A percentile compares a stretch with the other conserved stretches of the same genome.
These are phyloP conservation scores for Tephrocybe sp. DNA, from an alignment of 768 basidiomycete species.

Conservation along the genomic window DNA sequence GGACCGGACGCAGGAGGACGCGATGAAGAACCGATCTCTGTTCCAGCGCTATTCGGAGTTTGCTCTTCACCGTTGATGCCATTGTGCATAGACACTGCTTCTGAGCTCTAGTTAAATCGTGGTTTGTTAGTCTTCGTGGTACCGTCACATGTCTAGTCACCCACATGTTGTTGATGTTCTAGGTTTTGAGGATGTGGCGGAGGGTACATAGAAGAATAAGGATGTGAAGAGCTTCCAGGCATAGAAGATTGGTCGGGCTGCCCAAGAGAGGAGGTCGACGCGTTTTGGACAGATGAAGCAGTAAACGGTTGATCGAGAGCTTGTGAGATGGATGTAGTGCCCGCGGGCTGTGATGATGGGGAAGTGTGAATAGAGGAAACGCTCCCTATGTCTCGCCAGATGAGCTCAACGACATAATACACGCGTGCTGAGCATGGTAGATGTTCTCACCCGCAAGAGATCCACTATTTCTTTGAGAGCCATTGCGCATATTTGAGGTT, in stretches of 20 bases:
- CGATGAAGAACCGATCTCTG: neutral
- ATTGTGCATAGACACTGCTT: too few species aligned
- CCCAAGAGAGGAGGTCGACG: constrained; percentile 12
- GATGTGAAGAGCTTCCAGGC: constrained; percentile 14
- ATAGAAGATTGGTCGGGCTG: constrained; percentile 11
- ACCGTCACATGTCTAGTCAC: too few species aligned
- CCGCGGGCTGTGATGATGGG: constrained; percentile 19
- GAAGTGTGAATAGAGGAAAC: constrained; percentile 25
- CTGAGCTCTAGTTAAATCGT: too few species aligned
- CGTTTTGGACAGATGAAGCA: too few species aligned
- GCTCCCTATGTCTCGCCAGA: constrained; percentile 9
- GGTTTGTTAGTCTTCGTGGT: too few species aligned
- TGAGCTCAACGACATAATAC: neutral
- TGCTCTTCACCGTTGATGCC: too few species aligned
- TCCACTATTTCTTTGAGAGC: constrained; percentile 15
- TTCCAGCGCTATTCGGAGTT: constrained; percentile 4
- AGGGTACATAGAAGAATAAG: constrained; percentile 19
- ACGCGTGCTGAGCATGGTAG: constrained; percentile 2
- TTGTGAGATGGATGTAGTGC: neutral
- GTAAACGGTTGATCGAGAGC: too few species aligned
- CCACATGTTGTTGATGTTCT: too few species aligned
- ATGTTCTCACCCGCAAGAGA: constrained; percentile 40
- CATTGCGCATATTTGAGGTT: constrained; percentile 37
- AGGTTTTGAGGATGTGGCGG: constrained; percentile 13
- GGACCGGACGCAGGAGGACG: constrained; percentile 9